These are phyloP conservation scores for Eleusine indica DNA, from an alignment of 176 grass and related monocot genomes.

Conservation along the genomic window DNA sequence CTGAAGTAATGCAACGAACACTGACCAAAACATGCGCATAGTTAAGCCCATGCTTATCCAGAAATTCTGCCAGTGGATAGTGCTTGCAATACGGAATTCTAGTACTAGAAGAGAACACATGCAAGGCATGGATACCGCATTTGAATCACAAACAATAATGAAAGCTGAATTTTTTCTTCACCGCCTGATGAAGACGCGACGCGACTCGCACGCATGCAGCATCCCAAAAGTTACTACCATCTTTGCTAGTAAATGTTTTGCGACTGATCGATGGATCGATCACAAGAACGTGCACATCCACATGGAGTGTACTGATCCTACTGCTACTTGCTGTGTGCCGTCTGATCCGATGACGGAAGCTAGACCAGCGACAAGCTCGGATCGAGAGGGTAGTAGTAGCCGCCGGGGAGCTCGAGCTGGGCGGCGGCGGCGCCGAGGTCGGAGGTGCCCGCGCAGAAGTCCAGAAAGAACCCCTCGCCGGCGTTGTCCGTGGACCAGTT, in stretches of 20 bases:
- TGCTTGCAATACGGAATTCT: too few species aligned
- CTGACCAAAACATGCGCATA: neutral
- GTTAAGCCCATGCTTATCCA: neutral
- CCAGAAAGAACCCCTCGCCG: constrained; percentile 30
- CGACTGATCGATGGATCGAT: neutral
- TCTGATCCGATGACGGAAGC: neutral
- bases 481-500: constrained; percentile 47
- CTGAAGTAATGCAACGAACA: too few species aligned
- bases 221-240: neutral
- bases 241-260: too few species aligned
- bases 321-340: neutral
- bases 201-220: neutral
- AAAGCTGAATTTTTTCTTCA: constrained; percentile 4
- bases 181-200: neutral
- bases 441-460: constrained; percentile 34
- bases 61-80: neutral
- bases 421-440: neutral
- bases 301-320: neutral
- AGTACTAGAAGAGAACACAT: neutral
- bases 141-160: neutral
- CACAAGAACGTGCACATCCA: constrained; percentile 15
- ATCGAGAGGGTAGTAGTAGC: constrained; percentile 54
- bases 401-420: constrained; percentile 40
- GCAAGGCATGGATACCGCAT: neutral
- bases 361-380: constrained; percentile 41